A percentile compares a stretch with the other conserved stretches of the same genome.
phyloP scores from a whole-genome alignment of 345 rosid genomes.

The Gossypium sturtianum region DNA sequence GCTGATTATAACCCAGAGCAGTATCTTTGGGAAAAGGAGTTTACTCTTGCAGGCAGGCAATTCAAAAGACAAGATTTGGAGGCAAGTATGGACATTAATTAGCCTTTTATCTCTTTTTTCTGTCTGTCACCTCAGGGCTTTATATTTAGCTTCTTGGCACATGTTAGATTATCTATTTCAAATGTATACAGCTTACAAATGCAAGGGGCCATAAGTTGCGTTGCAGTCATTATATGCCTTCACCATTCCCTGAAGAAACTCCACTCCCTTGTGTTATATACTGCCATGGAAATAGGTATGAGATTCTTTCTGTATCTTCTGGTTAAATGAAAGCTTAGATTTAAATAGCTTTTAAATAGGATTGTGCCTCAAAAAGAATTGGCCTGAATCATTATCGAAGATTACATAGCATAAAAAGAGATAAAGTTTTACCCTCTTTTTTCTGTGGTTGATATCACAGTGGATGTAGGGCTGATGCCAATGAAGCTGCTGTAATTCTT shows the following conservation, averaged over 20 bases:
- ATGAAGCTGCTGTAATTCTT: constrained; percentile 91
- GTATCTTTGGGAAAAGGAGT: constrained; percentile 86
- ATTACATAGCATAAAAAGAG: neutral
- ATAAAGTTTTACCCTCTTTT: constrained; percentile 23
- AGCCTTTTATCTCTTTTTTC: neutral
- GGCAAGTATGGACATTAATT: constrained; percentile 64
- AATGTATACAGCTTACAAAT: constrained; percentile 68
- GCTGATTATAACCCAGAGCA: constrained; percentile 91
- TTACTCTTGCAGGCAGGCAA: constrained; percentile 68
- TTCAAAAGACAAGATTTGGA: constrained; percentile 88
- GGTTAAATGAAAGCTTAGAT: constrained; percentile 2
- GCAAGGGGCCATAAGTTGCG: constrained; percentile 72
- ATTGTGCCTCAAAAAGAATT: neutral
- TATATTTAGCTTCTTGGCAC: neutral
- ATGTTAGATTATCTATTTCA: constrained; percentile 10
- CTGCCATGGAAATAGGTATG: constrained; percentile 95
- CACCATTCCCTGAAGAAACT: constrained; percentile 51
- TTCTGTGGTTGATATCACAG: constrained; percentile 37
- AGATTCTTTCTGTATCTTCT: neutral
- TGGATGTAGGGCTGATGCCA: constrained; percentile 98
- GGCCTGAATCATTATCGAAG: constrained; percentile 4
- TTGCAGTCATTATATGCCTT: constrained; percentile 83
- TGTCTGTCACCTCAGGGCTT: neutral
- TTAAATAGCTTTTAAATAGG: neutral
- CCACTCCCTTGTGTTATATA: constrained; percentile 95